phyloP scores from a whole-genome alignment of 768 basidiomycete species.

The Lentinula guzmanii region DNA sequence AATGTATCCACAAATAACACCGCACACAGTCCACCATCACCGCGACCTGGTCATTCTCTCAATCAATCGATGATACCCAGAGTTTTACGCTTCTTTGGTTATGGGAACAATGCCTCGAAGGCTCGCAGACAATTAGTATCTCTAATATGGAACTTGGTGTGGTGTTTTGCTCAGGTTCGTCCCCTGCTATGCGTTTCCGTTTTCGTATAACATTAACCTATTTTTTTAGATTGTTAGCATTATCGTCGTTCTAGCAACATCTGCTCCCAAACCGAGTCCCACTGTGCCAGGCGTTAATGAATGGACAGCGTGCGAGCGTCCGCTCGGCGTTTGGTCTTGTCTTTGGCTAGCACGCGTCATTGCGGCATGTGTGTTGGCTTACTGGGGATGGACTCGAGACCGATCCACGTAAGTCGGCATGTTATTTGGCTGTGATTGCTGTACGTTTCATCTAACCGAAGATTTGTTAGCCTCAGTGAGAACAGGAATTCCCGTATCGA shows the following conservation, averaged over 20 bases:
- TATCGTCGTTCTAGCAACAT: slow-evolving; percentile 41
- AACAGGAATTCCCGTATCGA: neutral
- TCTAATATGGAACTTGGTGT: slow-evolving; percentile 42
- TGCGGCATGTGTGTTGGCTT: slow-evolving; percentile 41
- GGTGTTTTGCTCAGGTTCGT: slow-evolving; percentile 50
- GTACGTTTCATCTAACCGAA: slow-evolving; percentile 5
- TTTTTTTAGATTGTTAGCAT: slow-evolving; percentile 42
- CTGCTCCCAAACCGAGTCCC: slow-evolving; percentile 42
- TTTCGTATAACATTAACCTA: slow-evolving; percentile 1
- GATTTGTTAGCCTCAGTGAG: neutral
- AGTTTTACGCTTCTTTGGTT: slow-evolving; percentile 39
- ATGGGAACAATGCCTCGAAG: slow-evolving; percentile 45
- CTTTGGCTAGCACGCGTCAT: slow-evolving; percentile 56
- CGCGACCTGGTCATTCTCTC: slow-evolving; percentile 10
- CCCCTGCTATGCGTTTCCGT: slow-evolving; percentile 10
- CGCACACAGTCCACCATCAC: neutral
- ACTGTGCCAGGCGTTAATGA: slow-evolving; percentile 35
- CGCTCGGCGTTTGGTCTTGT: slow-evolving; percentile 61
- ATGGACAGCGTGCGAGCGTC: slow-evolving; percentile 58
- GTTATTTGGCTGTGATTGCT: neutral
- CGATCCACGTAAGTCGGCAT: slow-evolving; percentile 18
- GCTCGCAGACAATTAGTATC: slow-evolving; percentile 49
- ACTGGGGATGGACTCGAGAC: slow-evolving; percentile 50
- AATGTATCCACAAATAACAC: neutral
- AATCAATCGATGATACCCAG: slow-evolving; percentile 19